phyloP scores from a whole-genome alignment of 768 basidiomycete genomes.

The Mycena albidolilacea region DNA sequence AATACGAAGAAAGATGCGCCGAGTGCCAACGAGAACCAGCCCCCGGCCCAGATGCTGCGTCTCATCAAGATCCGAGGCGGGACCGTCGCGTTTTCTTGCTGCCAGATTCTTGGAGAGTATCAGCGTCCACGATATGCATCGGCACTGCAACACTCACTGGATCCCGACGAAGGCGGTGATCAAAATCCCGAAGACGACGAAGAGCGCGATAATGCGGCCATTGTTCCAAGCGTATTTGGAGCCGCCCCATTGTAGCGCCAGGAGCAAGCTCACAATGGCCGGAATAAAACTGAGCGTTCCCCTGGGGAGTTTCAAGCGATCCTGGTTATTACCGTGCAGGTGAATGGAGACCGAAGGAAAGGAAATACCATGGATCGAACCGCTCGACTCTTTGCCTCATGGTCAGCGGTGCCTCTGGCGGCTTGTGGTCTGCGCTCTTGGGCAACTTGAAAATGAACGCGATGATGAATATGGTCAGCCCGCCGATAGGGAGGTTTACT shows the following conservation, averaged over 20 bases:
- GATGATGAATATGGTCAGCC: constrained; percentile 20
- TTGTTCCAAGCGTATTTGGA: constrained; percentile 58
- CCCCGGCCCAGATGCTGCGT: constrained; percentile 21
- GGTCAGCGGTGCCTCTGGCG: background rate
- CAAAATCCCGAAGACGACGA: constrained; percentile 35
- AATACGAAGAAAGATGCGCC: background rate
- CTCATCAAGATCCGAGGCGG: constrained; percentile 30
- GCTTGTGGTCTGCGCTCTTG: constrained; percentile 13
- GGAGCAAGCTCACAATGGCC: constrained; percentile 6
- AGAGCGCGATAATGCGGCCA: constrained; percentile 20
- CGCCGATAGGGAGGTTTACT: constrained; percentile 42
- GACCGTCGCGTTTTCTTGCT: constrained; percentile 31
- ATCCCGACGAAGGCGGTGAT: constrained; percentile 29
- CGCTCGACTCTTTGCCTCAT: constrained; percentile 25
- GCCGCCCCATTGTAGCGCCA: constrained; percentile 21
- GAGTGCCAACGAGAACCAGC: background rate
- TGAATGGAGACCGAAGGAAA: background rate
- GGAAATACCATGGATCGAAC: constrained; percentile 22
- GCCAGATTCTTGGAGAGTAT: constrained; percentile 2
- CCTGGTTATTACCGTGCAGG: background rate
- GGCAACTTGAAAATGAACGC: constrained; percentile 42
- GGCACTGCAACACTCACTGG: constrained; percentile 4
- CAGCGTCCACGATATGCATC: too few relatives aligned
- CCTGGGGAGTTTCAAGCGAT: constrained; percentile 18
- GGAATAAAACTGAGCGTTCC: constrained; percentile 18